Evolutionary conservation across 1,284 basidiomycete species (phyloP).

Genomic region (Dichomitus squalens): DNA sequence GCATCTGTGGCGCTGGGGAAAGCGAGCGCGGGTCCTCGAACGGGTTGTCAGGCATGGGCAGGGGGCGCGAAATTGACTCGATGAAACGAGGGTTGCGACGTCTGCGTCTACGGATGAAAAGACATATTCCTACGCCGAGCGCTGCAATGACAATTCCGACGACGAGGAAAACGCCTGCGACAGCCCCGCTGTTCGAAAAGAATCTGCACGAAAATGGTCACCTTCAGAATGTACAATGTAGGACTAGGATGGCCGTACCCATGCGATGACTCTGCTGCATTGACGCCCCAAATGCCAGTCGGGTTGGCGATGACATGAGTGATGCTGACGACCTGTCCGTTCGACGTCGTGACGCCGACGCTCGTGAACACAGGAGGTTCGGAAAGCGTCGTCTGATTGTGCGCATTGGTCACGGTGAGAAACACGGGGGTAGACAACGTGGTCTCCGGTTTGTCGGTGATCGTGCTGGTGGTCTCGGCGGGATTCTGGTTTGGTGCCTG

Average conservation of each 20-base stretch:
- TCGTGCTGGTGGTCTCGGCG: constrained; percentile 40
- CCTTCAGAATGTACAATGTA: neutral
- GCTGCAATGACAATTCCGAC: constrained; percentile 46
- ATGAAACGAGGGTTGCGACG: constrained; percentile 32
- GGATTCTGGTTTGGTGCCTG: constrained; percentile 24
- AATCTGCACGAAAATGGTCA: constrained; percentile 41
- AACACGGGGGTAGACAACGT: constrained; percentile 47
- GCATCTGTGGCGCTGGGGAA: constrained; percentile 18
- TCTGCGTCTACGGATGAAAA: constrained; percentile 42
- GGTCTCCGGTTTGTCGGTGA: constrained; percentile 45
- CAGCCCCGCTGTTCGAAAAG: constrained; percentile 53
- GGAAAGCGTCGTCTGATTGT: constrained; percentile 38
- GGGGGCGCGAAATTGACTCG: constrained; percentile 39
- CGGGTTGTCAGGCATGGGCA: constrained; percentile 31
- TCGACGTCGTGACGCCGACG: constrained; percentile 42
- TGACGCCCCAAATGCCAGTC: constrained; percentile 33
- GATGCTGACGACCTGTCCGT: constrained; percentile 45
- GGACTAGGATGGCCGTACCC: constrained; percentile 23
- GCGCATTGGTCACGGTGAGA: constrained; percentile 40
- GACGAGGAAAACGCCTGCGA: constrained; percentile 58
- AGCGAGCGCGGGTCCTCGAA: constrained; percentile 31
- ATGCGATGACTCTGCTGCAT: neutral
- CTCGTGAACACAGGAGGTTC: constrained; percentile 51
- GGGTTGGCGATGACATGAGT: constrained; percentile 56
- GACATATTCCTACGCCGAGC: constrained; percentile 35